Percentiles rank a stretch among this genome's conserved stretches.
Conservation (phyloP, 73 alveolate genomes). For the Symbiodinium pilosum region DNA sequence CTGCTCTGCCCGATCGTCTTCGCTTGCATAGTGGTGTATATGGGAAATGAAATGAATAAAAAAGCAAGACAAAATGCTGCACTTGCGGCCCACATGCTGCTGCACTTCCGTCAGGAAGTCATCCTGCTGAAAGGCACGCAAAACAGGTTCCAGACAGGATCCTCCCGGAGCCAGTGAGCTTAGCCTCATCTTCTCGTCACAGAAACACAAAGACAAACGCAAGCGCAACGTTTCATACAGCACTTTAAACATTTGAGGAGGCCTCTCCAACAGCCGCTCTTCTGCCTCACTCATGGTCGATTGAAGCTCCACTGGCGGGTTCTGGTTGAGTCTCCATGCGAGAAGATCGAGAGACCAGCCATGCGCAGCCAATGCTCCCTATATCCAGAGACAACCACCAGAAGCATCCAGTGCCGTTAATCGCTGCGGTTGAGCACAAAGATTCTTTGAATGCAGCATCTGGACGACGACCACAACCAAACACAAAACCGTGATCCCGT, state of each 20-base stretch:
- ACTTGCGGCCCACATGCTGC: neutral
- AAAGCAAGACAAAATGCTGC: neutral
- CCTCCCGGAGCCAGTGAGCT: conserved; percentile 32
- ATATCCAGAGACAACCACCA: too few species aligned
- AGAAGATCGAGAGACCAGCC: too few species aligned
- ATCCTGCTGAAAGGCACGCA: conserved; percentile 42
- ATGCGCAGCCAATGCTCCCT: too few species aligned
- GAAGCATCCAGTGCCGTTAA: too few species aligned
- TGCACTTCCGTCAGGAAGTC: conserved; percentile 11
- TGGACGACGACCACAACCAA: too few species aligned
- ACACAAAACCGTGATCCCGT: too few species aligned
- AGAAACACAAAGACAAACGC: neutral
- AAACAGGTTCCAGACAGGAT: conserved; percentile 45
- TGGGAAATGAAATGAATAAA: neutral
- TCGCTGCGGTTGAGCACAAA: too few species aligned
- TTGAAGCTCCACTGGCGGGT: neutral
- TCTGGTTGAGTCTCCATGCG: too few species aligned
- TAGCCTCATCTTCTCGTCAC: neutral
- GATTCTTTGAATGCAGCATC: too few species aligned
- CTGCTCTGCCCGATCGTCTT: neutral
- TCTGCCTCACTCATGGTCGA: neutral
- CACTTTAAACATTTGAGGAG: too few species aligned
- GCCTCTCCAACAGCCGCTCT: neutral
- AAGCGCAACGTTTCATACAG: neutral
- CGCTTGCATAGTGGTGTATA: too few species aligned